Base-by-base conservation (phyloP, 148 eudicot species). In the Gaultheria prostrata region DNA sequence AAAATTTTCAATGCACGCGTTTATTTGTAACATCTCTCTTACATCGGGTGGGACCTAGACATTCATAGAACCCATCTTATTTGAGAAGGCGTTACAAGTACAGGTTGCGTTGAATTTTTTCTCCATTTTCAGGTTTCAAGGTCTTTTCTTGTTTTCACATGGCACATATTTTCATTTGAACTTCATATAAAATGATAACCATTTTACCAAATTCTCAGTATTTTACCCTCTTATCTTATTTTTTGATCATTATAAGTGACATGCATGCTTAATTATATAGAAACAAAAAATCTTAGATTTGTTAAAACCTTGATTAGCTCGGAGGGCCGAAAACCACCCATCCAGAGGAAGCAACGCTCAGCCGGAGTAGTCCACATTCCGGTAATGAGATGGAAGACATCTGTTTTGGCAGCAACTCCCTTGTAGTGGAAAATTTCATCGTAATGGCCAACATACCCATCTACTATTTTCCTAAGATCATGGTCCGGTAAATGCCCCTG, bases 311-410 rank as follows among this genome's bases (percentile, higher is more conserved):
- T 97, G 90, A 97, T 95, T 80, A 97, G 96, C 21, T 97, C 99
- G 0, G 99, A 97, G 69, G 99, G 99, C 75, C 98, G 87, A 78
- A 97, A 97, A 26, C 98, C 99, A 24, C 95, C 99, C 96, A 97
- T 93, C 99, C 99, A 97, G 48, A 97, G 96, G 87, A 95, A 97
- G 82, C 98, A 95, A 8, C 99, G 95, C n/a, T 97, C 99, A n/a
- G 98, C 99, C 0, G 98, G 96, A 61, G 98, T 90, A 67, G 93
- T 85, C 99, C 99, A 97, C 93, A 93, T 92, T 56, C 99, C 99
- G 35, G 93, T 93, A 48, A 92, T 90, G 45, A 97, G 92, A 81
- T 97, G 99, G 81, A 97, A 92, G 82, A 95, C 93, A 57, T 97
- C 99, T 1, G 98, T 80, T 79, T 93, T 95, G 8, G 98, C 98